Conservation (phyloP, 2,329 filamentous ascomycete species). For the Escovopsis weberi region DNA sequence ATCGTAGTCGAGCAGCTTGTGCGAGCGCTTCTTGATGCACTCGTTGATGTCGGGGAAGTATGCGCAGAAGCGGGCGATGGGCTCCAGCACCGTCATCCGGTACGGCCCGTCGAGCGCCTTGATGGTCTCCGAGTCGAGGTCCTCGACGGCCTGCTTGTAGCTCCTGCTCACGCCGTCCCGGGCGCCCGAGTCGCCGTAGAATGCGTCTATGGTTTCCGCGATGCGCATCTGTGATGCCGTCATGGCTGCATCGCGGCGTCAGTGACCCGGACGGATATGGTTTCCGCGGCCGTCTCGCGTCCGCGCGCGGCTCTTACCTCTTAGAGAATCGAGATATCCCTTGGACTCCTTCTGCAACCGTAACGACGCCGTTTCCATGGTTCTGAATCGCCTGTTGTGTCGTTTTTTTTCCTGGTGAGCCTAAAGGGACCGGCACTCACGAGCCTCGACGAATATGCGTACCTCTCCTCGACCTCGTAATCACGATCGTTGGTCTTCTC, state of each 20-base stretch:
- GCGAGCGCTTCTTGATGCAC: constrained; percentile 96
- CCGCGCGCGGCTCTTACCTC: constrained; percentile 39
- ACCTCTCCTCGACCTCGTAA: constrained; percentile 95
- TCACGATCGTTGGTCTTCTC: constrained; percentile 98
- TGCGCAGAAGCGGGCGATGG: constrained; percentile 88
- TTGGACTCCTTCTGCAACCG: constrained; percentile 95
- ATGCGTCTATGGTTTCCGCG: constrained; percentile 97
- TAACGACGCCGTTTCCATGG: constrained; percentile 88
- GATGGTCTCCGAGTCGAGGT: constrained; percentile 94
- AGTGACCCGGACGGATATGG: background rate
- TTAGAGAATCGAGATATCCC: constrained; percentile 88
- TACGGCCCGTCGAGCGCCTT: constrained; percentile 96
- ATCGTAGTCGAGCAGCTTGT: constrained; percentile 98
- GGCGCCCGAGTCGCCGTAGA: constrained; percentile 92
- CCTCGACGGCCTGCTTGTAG: constrained; percentile 97
- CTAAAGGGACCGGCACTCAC: constrained; percentile 10
- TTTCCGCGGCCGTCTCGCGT: background rate
- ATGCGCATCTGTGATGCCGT: constrained; percentile 99
- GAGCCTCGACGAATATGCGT: constrained; percentile 8
- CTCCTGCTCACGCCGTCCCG: constrained; percentile 89
- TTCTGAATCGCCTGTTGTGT: constrained; percentile 65
- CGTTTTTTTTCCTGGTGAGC: no score
- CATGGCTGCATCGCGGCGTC: constrained; percentile 53
- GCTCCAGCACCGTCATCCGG: constrained; percentile 83
- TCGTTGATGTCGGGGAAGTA: constrained; percentile 99